Conservation (phyloP, 768 basidiomycete species). For the Chalciporus sphaerocephalus region DNA sequence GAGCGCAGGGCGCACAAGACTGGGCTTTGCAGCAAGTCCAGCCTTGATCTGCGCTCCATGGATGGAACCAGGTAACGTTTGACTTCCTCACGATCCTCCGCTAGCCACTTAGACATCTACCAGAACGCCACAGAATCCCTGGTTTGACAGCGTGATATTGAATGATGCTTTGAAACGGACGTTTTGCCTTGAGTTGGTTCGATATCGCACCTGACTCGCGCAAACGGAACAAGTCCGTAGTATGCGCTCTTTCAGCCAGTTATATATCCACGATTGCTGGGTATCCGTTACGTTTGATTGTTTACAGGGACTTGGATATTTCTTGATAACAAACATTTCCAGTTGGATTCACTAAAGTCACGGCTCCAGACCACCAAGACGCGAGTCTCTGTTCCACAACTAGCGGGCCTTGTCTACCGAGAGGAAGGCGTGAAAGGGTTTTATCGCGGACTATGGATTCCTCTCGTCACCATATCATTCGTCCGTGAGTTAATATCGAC, state of each 20-base stretch:
- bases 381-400: constrained; percentile 65
- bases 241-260: constrained; percentile 86
- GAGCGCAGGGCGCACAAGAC: constrained; percentile 69
- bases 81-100: background rate
- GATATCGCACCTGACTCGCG: constrained; percentile 1
- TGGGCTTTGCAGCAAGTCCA: constrained; percentile 63
- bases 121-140: constrained; percentile 53
- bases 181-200: constrained; percentile 13
- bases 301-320: background rate
- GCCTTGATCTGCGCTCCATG: constrained; percentile 57
- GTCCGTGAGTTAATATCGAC: constrained; percentile 68
- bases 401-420: constrained; percentile 68
- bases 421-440: constrained; percentile 89
- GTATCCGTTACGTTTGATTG: constrained; percentile 56
- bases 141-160: constrained; percentile 58
- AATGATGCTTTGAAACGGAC: constrained; percentile 67
- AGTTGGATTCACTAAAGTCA: constrained; percentile 95
- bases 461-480: constrained; percentile 91
- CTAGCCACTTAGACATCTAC: constrained; percentile 20
- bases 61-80: constrained; percentile 63
- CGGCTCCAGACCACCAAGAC: constrained; percentile 82
- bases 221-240: constrained; percentile 80
- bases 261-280: constrained; percentile 91
- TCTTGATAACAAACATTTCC: constrained; percentile 5
- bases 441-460: constrained; percentile 88